These are phyloP conservation scores for Naganishia antarctica DNA, from an alignment of 768 basidiomycete species.

Conservation along the genomic window DNA sequence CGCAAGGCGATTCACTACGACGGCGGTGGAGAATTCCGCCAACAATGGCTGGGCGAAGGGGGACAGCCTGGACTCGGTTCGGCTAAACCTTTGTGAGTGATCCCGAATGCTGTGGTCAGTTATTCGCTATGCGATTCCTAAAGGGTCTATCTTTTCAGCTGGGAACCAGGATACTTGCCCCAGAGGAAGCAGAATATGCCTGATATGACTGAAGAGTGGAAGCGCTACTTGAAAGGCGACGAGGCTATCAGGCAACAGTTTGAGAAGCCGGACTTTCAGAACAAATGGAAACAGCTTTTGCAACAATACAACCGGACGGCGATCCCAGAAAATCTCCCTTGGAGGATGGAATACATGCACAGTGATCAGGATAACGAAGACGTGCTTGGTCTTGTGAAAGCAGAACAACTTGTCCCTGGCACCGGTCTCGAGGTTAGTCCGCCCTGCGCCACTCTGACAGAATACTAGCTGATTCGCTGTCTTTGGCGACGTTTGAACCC, in stretches of 20 bases:
- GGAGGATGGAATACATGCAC: background rate
- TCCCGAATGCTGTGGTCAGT: background rate
- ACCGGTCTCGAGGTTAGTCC: constrained; percentile 10
- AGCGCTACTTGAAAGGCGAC: background rate
- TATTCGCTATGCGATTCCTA: too few relatives aligned
- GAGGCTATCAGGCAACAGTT: background rate
- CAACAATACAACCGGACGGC: constrained; percentile 12
- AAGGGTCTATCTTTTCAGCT: background rate
- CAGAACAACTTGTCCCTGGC: constrained; percentile 9
- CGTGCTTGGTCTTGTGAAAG: background rate
- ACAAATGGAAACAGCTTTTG: constrained; percentile 26
- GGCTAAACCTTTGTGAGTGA: constrained; percentile 10
- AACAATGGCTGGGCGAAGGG: background rate
- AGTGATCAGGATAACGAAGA: constrained; percentile 4
- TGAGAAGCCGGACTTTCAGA: background rate
- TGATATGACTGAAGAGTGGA: background rate
- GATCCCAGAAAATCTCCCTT: background rate
- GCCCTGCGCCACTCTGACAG: too few relatives aligned
- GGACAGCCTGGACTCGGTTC: too few relatives aligned
- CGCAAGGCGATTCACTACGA: constrained; percentile 4
- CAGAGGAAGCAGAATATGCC: background rate
- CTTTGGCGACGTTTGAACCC: background rate
- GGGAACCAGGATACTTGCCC: background rate
- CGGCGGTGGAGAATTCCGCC: background rate
- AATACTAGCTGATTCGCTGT: background rate